Conservation (phyloP, 768 basidiomycete genomes). For the Leccinum obscurum region DNA sequence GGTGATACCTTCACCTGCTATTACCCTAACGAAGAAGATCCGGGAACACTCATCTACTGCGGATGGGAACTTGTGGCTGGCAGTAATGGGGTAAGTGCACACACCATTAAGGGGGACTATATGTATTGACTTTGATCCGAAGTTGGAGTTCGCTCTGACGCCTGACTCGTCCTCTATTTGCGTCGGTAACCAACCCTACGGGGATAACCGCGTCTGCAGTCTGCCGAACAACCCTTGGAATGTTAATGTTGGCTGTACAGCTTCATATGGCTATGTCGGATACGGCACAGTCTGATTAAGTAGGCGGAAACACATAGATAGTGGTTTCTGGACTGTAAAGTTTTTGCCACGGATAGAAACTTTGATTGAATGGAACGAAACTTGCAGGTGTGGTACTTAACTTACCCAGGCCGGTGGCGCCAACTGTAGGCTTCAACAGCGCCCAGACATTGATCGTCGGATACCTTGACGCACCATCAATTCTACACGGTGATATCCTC, state of each 20-base stretch:
- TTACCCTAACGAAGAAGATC: conserved; percentile 5
- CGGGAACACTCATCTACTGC: conserved; percentile 9
- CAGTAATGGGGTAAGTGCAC: neutral
- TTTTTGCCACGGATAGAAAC: too few relatives aligned
- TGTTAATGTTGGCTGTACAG: neutral
- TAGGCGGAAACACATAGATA: too few relatives aligned
- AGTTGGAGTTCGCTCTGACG: conserved; percentile 1
- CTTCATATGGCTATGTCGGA: neutral
- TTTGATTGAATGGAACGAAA: too few relatives aligned
- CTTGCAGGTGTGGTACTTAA: too few relatives aligned
- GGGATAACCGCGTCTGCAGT: conserved; percentile 3
- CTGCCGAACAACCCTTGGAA: conserved; percentile 9
- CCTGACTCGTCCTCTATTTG: conserved; percentile 7
- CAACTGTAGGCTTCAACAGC: too few relatives aligned
- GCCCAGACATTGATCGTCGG: too few relatives aligned
- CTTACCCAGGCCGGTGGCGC: too few relatives aligned
- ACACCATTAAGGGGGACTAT: neutral
- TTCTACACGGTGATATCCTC: too few relatives aligned
- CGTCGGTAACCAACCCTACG: neutral
- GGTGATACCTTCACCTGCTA: conserved; percentile 11
- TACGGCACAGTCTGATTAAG: neutral
- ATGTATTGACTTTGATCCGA: neutral
- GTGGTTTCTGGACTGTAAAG: too few relatives aligned
- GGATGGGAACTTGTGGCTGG: neutral
- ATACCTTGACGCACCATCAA: too few relatives aligned